These are phyloP conservation scores for Aspergillus sclerotiicarbonarius DNA, from an alignment of 495 filamentous ascomycete genomes.

Conservation along the genomic window DNA sequence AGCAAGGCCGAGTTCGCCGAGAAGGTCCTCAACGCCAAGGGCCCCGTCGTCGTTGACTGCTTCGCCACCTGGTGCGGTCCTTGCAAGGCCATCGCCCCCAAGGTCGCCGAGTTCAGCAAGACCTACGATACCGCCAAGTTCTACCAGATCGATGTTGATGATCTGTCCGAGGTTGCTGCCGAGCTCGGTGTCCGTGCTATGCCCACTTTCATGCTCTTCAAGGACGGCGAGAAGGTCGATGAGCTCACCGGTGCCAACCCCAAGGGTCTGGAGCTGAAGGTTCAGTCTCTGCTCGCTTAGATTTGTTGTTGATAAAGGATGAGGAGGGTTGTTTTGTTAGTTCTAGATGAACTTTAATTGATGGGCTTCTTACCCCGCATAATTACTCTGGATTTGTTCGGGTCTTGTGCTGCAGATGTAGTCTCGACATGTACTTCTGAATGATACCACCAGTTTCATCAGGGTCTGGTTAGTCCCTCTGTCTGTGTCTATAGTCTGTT, in stretches of 20 bases:
- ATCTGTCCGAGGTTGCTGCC: slow-evolving; percentile 69
- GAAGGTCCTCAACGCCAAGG: slow-evolving; percentile 34
- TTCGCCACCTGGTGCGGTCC: slow-evolving; percentile 93
- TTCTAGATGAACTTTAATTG: background rate
- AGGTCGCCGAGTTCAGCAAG: slow-evolving; percentile 61
- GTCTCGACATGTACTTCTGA: background rate
- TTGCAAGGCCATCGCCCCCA: slow-evolving; percentile 84
- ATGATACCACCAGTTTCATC: too few relatives aligned
- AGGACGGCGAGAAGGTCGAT: slow-evolving; percentile 63
- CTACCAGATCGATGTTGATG: slow-evolving; percentile 92
- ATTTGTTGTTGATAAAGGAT: slow-evolving; percentile 1
- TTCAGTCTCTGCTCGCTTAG: slow-evolving; percentile 32
- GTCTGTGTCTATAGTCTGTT: too few relatives aligned
- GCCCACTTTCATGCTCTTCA: slow-evolving; percentile 91
- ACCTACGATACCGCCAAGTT: slow-evolving; percentile 60
- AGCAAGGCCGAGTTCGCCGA: slow-evolving; percentile 60
- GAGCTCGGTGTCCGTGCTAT: slow-evolving; percentile 87
- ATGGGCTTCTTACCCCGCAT: too few relatives aligned
- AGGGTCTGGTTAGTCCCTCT: too few relatives aligned
- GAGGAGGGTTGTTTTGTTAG: background rate
- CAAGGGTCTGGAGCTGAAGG: slow-evolving; percentile 54
- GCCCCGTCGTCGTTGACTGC: slow-evolving; percentile 77
- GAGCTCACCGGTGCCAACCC: slow-evolving; percentile 85
- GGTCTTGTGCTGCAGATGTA: background rate
- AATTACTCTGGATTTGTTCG: too few relatives aligned